These are phyloP conservation scores for Penicillium bialowiezense DNA, from an alignment of 495 filamentous ascomycete genomes.

Conservation along the genomic window DNA sequence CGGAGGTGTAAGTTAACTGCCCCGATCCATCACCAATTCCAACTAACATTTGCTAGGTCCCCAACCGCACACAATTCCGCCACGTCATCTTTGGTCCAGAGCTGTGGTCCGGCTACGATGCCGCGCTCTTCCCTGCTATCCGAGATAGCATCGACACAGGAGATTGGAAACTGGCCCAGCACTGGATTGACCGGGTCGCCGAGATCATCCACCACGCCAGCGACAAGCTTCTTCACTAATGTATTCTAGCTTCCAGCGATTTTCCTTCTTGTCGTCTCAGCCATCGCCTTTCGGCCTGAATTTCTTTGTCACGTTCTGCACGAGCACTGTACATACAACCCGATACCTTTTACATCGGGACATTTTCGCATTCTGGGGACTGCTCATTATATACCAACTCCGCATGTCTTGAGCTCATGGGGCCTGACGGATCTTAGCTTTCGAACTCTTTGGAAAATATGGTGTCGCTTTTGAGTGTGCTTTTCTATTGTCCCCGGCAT, in stretches of 20 bases:
- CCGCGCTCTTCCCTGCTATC: slow-evolving; percentile 78
- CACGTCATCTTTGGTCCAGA: slow-evolving; percentile 87
- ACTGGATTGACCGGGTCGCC: slow-evolving; percentile 70
- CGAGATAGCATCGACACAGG: slow-evolving; percentile 72
- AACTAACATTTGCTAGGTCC: slow-evolving; percentile 56
- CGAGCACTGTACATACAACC: slow-evolving; percentile 25
- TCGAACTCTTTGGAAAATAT: background rate
- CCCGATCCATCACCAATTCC: background rate
- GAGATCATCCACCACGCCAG: slow-evolving; percentile 64
- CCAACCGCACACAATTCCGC: slow-evolving; percentile 89
- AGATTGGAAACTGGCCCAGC: slow-evolving; percentile 68
- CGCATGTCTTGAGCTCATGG: slow-evolving; percentile 6
- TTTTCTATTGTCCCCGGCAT: slow-evolving; percentile 5
- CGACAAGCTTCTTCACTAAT: slow-evolving; percentile 50
- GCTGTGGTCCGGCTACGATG: slow-evolving; percentile 72
- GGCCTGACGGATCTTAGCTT: background rate
- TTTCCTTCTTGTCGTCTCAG: slow-evolving; percentile 6
- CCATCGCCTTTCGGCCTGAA: slow-evolving; percentile 10
- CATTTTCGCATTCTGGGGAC: slow-evolving; percentile 15
- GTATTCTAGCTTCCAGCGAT: slow-evolving; percentile 13
- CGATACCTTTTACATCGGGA: slow-evolving; percentile 3
- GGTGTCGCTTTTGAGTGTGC: slow-evolving; percentile 3
- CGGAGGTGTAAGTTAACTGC: slow-evolving; percentile 59
- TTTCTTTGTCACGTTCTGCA: slow-evolving; percentile 6
- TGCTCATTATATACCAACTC: slow-evolving; percentile 18